A percentile compares a stretch with the other conserved stretches of the same genome.
Evolutionary conservation across 768 basidiomycete species (phyloP).

Genomic region (Coprinopsis sp.): DNA sequence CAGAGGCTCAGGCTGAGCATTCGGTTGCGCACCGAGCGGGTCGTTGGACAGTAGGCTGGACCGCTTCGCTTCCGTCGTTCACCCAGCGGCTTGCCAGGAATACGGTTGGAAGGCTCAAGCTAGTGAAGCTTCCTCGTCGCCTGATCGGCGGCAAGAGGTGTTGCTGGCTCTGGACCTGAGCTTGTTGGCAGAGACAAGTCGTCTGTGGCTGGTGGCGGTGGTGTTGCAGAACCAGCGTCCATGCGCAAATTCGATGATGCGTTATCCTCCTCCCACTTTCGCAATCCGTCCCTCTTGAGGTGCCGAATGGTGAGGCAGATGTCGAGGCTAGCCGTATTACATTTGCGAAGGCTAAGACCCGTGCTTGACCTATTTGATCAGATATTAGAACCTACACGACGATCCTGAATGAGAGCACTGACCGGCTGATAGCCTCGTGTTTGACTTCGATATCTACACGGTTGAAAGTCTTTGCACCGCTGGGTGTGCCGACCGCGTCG

Average conservation of each 20-base stretch:
- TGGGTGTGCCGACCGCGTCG: no score
- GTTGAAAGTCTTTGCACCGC: constrained; percentile 58
- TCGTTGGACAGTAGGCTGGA: background rate
- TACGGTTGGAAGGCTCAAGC: constrained; percentile 40
- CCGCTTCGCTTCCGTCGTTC: no score
- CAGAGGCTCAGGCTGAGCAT: no score
- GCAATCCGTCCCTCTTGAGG: constrained; percentile 81
- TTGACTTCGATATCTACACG: constrained; percentile 87
- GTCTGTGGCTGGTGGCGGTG: constrained; percentile 7
- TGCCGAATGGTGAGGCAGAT: constrained; percentile 87
- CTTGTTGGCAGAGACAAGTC: no score
- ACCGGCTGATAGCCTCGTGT: constrained; percentile 87
- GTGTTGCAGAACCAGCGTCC: constrained; percentile 41
- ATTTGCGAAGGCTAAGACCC: constrained; percentile 68
- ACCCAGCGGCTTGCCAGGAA: background rate
- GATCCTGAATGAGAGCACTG: constrained; percentile 26
- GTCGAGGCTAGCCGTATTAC: constrained; percentile 88
- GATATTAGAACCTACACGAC: constrained; percentile 5
- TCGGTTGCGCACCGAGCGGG: no score
- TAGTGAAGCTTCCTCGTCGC: constrained; percentile 50
- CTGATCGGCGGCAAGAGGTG: no score
- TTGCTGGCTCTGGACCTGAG: no score
- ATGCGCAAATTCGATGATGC: constrained; percentile 76
- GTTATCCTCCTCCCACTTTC: constrained; percentile 75
- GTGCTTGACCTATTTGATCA: constrained; percentile 43